Evolutionary conservation across 2,329 filamentous ascomycete species (phyloP), one percentile per base, ranked within the genome.

Genomic region (Fusarium hostae): DNA sequence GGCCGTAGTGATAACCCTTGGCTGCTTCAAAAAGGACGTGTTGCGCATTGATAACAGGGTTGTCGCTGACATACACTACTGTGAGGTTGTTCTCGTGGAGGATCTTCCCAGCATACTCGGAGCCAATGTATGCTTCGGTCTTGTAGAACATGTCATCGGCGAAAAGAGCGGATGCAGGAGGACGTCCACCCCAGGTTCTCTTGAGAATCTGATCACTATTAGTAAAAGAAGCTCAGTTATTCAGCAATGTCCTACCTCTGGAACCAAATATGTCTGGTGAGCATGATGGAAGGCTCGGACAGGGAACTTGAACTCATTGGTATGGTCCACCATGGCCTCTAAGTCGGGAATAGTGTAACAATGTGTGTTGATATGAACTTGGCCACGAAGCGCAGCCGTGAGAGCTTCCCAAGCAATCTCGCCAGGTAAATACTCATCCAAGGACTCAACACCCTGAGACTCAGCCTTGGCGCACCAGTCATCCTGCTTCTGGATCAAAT

Each of bases 131-230:
- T 0, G 90, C 82, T 80, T 93, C 91, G 3, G 87, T 84, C 80
- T 93, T 92, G 84, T 92, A 93, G 78, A 88, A 91, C 88, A 92
- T 92, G 77, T 90, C 91, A 75, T 92, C 90, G 13, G 91, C 90
- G 73, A 93, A 93, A 6, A 92, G 81, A n/a, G 87, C 90, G 20
- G 84, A 86, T 6, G 85, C 87, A n/a, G 86, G 87, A 20, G 86
- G 79, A 1, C 83, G 83, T 16, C 83, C 84, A 18, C 88, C 87
- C 80, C 84, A 89, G 1, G 86, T 85, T 52, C 87, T 84, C 74
- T 88, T 88, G 6, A 90, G 81, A 30, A 89, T 86, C 84, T 85
- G 6, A 16, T 7, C 0, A 13, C 2, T 7, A 32, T 75, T 68
- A 75, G 68, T 20, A 34, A 8, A 18, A 24, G 2, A 22, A 45